Percentiles rank a stretch among this genome's conserved stretches.
phyloP scores from a whole-genome alignment of 108 stramenopile genomes.

The Cyclostephanos tholiformis region DNA sequence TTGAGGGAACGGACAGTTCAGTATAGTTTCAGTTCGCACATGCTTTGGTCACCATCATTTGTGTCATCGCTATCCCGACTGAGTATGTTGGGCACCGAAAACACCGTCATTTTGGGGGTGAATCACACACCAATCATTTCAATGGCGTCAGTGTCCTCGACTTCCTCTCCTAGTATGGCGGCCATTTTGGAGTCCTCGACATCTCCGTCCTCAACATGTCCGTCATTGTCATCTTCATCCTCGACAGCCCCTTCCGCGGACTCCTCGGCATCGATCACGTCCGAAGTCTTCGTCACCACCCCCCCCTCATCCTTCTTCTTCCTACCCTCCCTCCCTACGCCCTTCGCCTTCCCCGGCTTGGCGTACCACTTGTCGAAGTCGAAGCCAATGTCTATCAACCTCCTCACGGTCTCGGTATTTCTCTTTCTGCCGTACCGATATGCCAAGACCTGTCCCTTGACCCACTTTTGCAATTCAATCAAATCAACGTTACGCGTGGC shows the following conservation, averaged over 20 bases:
- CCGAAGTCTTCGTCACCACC: background rate
- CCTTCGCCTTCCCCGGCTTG: slow-evolving; percentile 32
- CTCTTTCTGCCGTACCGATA: slow-evolving; percentile 29
- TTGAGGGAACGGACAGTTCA: too few species aligned
- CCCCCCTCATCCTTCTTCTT: background rate
- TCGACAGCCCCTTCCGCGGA: background rate
- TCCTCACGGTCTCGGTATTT: slow-evolving; percentile 17
- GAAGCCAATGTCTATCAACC: slow-evolving; percentile 33
- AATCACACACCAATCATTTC: too few species aligned
- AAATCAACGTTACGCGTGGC: slow-evolving; percentile 35
- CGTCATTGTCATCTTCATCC: background rate
- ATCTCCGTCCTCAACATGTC: background rate
- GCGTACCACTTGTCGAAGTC: slow-evolving; percentile 44
- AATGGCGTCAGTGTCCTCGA: too few species aligned
- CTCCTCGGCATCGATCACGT: background rate
- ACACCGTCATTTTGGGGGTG: too few species aligned
- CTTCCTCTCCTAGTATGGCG: background rate
- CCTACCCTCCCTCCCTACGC: background rate
- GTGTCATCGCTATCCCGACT: too few species aligned
- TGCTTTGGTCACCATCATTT: too few species aligned
- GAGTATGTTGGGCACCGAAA: too few species aligned
- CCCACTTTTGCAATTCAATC: slow-evolving; percentile 39
- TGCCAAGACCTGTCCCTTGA: slow-evolving; percentile 30
- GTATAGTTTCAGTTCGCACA: too few species aligned
- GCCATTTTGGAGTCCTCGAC: background rate